phyloP scores from a whole-genome alignment of 1,284 basidiomycete genomes.

The Mycena citricolor region DNA sequence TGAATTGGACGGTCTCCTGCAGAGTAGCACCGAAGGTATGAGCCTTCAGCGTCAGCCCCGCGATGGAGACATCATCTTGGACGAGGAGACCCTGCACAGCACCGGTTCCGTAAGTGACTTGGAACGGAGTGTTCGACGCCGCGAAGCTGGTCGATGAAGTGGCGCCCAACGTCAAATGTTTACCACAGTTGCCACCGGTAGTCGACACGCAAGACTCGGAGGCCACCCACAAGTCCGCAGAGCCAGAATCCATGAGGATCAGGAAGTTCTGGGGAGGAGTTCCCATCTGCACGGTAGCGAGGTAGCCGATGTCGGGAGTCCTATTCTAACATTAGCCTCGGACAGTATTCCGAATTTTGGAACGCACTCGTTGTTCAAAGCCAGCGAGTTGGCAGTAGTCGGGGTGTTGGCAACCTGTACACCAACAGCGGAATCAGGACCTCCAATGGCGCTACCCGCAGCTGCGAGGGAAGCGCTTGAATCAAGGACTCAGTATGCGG shows the following conservation, averaged over 20 bases:
- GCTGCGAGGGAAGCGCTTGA: neutral
- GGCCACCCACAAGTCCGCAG: conserved; percentile 83
- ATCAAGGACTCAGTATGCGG: neutral
- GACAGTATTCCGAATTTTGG: conserved; percentile 1
- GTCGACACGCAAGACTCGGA: conserved; percentile 51
- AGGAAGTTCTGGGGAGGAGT: conserved; percentile 72
- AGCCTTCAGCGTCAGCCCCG: conserved; percentile 57
- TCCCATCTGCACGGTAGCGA: conserved; percentile 76
- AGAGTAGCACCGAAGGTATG: conserved; percentile 77
- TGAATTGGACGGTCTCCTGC: conserved; percentile 66
- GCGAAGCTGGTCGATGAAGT: conserved; percentile 67
- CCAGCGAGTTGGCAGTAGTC: conserved; percentile 59
- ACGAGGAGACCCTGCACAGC: conserved; percentile 66
- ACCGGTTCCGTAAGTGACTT: conserved; percentile 79
- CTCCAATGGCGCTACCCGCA: conserved; percentile 11
- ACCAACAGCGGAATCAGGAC: conserved; percentile 28
- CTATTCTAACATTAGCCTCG: conserved; percentile 28
- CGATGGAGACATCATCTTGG: conserved; percentile 67
- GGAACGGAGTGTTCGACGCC: conserved; percentile 54
- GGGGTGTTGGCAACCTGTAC: conserved; percentile 55
- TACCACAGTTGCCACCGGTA: conserved; percentile 52
- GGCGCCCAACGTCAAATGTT: conserved; percentile 69
- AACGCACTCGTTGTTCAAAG: conserved; percentile 69
- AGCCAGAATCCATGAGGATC: conserved; percentile 85
- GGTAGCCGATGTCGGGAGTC: conserved; percentile 52